Evolutionary conservation across 805 yeast genomes (phyloP).

Genomic region (Ogataea ganodermae): DNA sequence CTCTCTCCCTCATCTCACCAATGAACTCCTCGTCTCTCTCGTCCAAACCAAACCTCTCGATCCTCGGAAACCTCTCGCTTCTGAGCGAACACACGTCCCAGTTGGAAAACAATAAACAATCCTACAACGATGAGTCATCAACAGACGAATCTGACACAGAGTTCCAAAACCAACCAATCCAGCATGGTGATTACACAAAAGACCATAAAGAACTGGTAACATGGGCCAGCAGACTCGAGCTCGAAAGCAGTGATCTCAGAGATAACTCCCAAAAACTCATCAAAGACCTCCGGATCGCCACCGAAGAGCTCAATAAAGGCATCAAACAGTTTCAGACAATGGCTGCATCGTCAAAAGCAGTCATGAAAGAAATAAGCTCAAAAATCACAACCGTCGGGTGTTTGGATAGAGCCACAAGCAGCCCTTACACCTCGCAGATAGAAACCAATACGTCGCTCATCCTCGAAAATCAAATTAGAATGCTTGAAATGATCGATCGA

Average conservation of each 20-base stretch:
- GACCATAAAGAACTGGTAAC: slow-evolving; percentile 35
- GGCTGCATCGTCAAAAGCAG: slow-evolving; percentile 12
- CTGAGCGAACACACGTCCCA: slow-evolving; percentile 7
- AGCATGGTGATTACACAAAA: slow-evolving; percentile 12
- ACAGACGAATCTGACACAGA: slow-evolving; percentile 18
- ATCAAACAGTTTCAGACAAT: slow-evolving; percentile 12
- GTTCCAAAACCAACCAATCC: neutral
- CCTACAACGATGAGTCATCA: slow-evolving; percentile 13
- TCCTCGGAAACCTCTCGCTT: slow-evolving; percentile 10
- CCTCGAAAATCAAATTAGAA: slow-evolving; percentile 16
- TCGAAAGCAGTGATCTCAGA: slow-evolving; percentile 48
- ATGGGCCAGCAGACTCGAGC: slow-evolving; percentile 55
- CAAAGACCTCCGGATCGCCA: slow-evolving; percentile 14
- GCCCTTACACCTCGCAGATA: slow-evolving; percentile 3
- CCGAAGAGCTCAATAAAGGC: slow-evolving; percentile 12
- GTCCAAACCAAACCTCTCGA: slow-evolving; percentile 7
- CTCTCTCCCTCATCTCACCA: neutral
- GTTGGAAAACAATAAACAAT: slow-evolving; percentile 2
- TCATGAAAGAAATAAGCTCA: slow-evolving; percentile 14
- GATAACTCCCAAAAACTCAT: slow-evolving; percentile 29
- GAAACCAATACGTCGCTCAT: slow-evolving; percentile 15
- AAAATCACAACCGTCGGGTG: slow-evolving; percentile 11
- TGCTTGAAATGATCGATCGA: slow-evolving; percentile 9
- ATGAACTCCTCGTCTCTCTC: slow-evolving; percentile 11
- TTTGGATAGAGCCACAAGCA: neutral